These are phyloP conservation scores for Candida mattraensis DNA, from an alignment of 805 yeast genomes.

Conservation along the genomic window DNA sequence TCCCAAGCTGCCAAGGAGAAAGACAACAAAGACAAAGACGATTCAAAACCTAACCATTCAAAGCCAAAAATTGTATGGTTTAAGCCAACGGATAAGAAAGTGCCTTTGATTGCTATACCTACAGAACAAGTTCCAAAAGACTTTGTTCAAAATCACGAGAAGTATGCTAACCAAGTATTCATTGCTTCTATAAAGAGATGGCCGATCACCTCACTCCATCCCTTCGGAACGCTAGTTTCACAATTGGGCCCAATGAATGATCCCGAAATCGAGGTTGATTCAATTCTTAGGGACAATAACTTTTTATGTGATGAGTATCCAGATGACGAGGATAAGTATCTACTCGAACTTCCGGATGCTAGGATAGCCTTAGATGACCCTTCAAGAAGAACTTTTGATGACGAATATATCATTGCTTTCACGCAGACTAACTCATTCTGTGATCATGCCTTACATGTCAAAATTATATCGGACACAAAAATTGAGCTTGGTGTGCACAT, in stretches of 20 bases:
- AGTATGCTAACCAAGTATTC: conserved; percentile 76
- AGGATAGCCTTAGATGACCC: conserved; percentile 33
- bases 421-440: conserved; percentile 56
- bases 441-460: conserved; percentile 85
- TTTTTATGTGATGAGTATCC: conserved; percentile 79
- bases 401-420: conserved; percentile 65
- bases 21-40: conserved; percentile 46
- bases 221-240: conserved; percentile 90
- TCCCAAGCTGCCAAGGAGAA: conserved; percentile 87
- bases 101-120: conserved; percentile 96
- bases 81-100: conserved; percentile 97
- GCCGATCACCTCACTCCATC: conserved; percentile 98
- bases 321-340: conserved; percentile 36
- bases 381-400: conserved; percentile 51
- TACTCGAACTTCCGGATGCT: conserved; percentile 41
- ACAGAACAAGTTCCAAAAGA: conserved; percentile 97
- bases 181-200: conserved; percentile 96
- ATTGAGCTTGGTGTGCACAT: conserved; percentile 86
- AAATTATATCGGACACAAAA: conserved; percentile 53
- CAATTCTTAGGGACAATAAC: conserved; percentile 85
- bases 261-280: conserved; percentile 76
- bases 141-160: conserved; percentile 88
- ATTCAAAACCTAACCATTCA: conserved; percentile 26
- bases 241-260: conserved; percentile 82
- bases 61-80: conserved; percentile 98